A percentile compares a stretch with the other conserved stretches of the same genome.
Conservation (phyloP, 768 basidiomycete species). For the Hemileccinum rubropunctum region DNA sequence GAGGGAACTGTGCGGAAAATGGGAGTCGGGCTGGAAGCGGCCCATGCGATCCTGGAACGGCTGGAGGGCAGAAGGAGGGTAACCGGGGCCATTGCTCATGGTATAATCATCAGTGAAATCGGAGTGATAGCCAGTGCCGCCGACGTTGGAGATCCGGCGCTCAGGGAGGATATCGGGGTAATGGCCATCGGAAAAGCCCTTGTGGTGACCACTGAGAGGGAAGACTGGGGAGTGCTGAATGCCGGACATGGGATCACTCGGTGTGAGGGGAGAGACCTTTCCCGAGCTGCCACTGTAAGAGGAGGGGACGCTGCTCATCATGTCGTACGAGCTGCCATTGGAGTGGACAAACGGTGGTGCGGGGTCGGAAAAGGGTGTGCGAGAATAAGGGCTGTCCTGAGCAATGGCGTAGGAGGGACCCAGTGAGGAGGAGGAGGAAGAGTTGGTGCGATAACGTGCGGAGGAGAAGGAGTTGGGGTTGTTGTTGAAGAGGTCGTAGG, state of each 20-base stretch:
- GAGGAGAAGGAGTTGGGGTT: conserved; percentile 46
- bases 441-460: conserved; percentile 68
- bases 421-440: conserved; percentile 69
- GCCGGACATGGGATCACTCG: conserved; percentile 57
- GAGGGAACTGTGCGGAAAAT: conserved; percentile 46
- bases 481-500: conserved; percentile 65
- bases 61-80: conserved; percentile 49
- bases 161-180: conserved; percentile 63
- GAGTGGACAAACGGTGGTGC: conserved; percentile 55
- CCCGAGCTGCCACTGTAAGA: conserved; percentile 59
- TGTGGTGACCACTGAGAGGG: conserved; percentile 40
- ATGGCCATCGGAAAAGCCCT: conserved; percentile 54
- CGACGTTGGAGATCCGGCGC: conserved; percentile 50
- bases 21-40: conserved; percentile 53
- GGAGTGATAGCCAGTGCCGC: conserved; percentile 45
- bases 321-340: conserved; percentile 58
- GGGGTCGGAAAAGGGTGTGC: conserved; percentile 57
- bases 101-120: conserved; percentile 68
- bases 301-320: conserved; percentile 59
- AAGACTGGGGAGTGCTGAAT: conserved; percentile 57
- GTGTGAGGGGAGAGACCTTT: conserved; percentile 74
- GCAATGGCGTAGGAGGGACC: conserved; percentile 52
- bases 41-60: conserved; percentile 58
- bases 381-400: conserved; percentile 57
- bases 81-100: conserved; percentile 45